phyloP scores from a whole-genome alignment of 805 yeast species.

The Kazachstania kunashirensis region DNA sequence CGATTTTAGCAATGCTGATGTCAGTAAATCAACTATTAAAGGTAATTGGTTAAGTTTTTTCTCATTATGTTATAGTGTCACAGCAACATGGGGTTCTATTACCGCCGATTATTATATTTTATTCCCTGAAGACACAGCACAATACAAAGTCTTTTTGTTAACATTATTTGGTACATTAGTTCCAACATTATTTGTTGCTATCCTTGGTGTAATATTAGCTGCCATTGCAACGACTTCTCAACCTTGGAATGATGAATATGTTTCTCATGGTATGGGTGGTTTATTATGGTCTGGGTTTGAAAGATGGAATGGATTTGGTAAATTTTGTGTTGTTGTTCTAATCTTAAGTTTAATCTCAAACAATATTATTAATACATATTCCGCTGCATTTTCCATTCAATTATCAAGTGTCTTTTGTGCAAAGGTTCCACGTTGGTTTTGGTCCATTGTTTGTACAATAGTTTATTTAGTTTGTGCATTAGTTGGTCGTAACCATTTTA shows the following conservation, averaged over 20 bases:
- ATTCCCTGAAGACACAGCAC: constrained; percentile 63
- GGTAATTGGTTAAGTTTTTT: constrained; percentile 72
- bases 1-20: constrained; percentile 28
- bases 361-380: constrained; percentile 71
- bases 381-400: constrained; percentile 74
- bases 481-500: constrained; percentile 65
- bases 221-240: constrained; percentile 49
- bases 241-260: constrained; percentile 52
- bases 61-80: constrained; percentile 63
- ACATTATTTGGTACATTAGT: constrained; percentile 58
- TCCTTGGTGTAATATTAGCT: constrained; percentile 62
- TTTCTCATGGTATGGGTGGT: constrained; percentile 63
- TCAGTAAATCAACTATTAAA: constrained; percentile 33
- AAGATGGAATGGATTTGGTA: constrained; percentile 70
- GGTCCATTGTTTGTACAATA: constrained; percentile 55
- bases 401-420: constrained; percentile 46
- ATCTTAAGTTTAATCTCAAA: constrained; percentile 72
- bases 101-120: constrained; percentile 78
- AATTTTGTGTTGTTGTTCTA: constrained; percentile 58
- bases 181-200: constrained; percentile 71
- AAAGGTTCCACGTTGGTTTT: constrained; percentile 66
- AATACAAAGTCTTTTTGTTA: constrained; percentile 41
- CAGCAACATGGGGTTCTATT: constrained; percentile 83
- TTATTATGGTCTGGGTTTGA: constrained; percentile 52
- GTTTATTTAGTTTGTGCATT: constrained; percentile 61